These are phyloP conservation scores for Pestalotiopsis sp. DNA, from an alignment of 2,329 filamentous ascomycete species.

Conservation along the genomic window DNA sequence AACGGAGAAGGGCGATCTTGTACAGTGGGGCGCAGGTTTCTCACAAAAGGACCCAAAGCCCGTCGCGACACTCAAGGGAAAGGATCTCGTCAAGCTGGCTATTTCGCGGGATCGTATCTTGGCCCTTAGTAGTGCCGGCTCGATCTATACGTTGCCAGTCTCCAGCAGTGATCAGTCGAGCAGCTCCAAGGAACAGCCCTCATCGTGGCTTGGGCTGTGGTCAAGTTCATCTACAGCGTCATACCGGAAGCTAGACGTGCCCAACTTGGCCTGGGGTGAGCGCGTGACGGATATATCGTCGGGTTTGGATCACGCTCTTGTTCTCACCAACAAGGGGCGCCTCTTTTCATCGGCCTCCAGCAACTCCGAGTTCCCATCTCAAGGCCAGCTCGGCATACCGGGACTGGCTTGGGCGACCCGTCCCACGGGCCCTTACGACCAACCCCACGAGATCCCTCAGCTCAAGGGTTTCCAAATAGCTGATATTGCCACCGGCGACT, in stretches of 20 bases:
- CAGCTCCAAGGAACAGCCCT: slow-evolving; percentile 64
- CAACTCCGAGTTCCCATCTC: slow-evolving; percentile 73
- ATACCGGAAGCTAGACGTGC: slow-evolving; percentile 72
- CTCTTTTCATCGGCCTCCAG: slow-evolving; percentile 88
- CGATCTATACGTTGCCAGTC: slow-evolving; percentile 82
- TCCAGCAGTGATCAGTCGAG: slow-evolving; percentile 69
- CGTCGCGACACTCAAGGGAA: slow-evolving; percentile 72
- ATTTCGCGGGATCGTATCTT: slow-evolving; percentile 84
- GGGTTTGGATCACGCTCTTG: slow-evolving; percentile 81
- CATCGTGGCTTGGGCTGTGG: slow-evolving; percentile 76
- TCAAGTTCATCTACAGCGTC: slow-evolving; percentile 52
- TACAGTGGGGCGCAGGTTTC: slow-evolving; percentile 88
- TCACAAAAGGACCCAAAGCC: slow-evolving; percentile 65
- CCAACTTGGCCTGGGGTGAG: slow-evolving; percentile 66
- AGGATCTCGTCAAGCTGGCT: slow-evolving; percentile 73
- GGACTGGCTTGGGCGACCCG: slow-evolving; percentile 79
- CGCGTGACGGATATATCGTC: slow-evolving; percentile 72
- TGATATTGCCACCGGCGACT: slow-evolving; percentile 80
- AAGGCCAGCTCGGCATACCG: slow-evolving; percentile 84
- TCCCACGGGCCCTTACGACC: slow-evolving; percentile 76
- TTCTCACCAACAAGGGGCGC: slow-evolving; percentile 82
- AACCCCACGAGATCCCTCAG: slow-evolving; percentile 74
- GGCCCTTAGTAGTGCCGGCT: slow-evolving; percentile 71
- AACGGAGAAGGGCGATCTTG: slow-evolving; percentile 80
- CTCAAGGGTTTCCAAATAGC: slow-evolving; percentile 70